phyloP scores from a whole-genome alignment of 2,329 filamentous ascomycete species.

The Leptographium radiaticola region DNA sequence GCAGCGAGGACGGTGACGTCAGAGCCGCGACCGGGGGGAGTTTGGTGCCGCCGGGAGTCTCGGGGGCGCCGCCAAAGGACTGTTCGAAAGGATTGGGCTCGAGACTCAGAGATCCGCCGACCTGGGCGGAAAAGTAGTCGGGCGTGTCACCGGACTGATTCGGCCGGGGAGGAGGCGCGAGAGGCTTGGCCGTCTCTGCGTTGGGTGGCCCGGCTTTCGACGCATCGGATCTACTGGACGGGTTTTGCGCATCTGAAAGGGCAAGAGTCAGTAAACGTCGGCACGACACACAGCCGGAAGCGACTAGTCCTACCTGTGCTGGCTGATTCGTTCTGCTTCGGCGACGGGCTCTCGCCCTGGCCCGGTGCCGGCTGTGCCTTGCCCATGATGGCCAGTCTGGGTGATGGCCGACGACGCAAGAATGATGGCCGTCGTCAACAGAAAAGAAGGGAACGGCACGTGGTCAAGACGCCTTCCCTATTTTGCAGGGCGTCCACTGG shows the following conservation, averaged over 20 bases:
- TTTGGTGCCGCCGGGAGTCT: constrained; percentile 73
- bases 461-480: neutral
- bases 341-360: constrained; percentile 33
- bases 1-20: constrained; percentile 75
- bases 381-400: constrained; percentile 28
- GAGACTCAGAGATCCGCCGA: constrained; percentile 46
- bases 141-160: constrained; percentile 42
- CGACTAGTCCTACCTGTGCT: constrained; percentile 25
- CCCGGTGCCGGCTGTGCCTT: constrained; percentile 27
- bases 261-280: neutral
- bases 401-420: neutral
- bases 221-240: neutral
- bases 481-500: too few species aligned
- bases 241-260: neutral
- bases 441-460: neutral
- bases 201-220: neutral
- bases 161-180: constrained; percentile 59
- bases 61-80: constrained; percentile 62
- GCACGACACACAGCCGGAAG: constrained; percentile 11
- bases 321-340: constrained; percentile 28
- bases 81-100: constrained; percentile 97
- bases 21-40: constrained; percentile 82
- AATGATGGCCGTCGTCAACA: neutral
- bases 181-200: constrained; percentile 46
- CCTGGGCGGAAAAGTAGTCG: constrained; percentile 56